Conservation (phyloP, 768 basidiomycete species). For the Russula virescens region DNA sequence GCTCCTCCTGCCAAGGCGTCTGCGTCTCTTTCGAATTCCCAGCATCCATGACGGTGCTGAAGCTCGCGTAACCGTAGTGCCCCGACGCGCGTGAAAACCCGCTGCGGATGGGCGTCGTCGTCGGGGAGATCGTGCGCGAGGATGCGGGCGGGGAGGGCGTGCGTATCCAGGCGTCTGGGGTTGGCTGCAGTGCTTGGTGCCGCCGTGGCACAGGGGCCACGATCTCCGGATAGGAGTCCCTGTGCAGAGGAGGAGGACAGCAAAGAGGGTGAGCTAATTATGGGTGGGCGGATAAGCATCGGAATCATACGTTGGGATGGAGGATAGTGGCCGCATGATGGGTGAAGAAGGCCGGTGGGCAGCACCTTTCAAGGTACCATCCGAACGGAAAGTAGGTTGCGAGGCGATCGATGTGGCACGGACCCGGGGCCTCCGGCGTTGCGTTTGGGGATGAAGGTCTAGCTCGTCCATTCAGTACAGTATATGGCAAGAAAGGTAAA, state of each 20-base stretch:
- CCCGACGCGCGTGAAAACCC: constrained; percentile 55
- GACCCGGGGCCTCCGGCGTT: neutral
- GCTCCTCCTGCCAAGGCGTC: constrained; percentile 28
- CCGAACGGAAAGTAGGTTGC: constrained; percentile 5
- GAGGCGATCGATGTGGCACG: constrained; percentile 12
- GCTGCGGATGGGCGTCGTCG: constrained; percentile 42
- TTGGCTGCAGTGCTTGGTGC: constrained; percentile 16
- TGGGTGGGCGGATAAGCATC: neutral
- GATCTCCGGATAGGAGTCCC: constrained; percentile 14
- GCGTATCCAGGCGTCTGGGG: constrained; percentile 16
- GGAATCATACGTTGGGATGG: constrained; percentile 9
- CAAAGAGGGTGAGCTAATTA: neutral
- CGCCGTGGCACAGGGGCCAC: constrained; percentile 11
- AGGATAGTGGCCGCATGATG: neutral
- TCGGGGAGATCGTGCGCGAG: constrained; percentile 4
- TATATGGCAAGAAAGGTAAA: neutral
- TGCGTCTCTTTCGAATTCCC: constrained; percentile 25
- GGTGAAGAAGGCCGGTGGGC: constrained; percentile 10
- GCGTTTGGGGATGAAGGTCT: neutral
- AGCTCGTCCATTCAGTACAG: constrained; percentile 13
- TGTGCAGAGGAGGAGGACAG: too few relatives aligned
- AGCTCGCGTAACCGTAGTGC: constrained; percentile 38
- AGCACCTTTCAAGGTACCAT: constrained; percentile 9
- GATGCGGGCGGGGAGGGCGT: constrained; percentile 15
- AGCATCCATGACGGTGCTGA: constrained; percentile 42